Base-by-base conservation (phyloP, 495 filamentous ascomycete species). In the Polyplosphaeria fusca region DNA sequence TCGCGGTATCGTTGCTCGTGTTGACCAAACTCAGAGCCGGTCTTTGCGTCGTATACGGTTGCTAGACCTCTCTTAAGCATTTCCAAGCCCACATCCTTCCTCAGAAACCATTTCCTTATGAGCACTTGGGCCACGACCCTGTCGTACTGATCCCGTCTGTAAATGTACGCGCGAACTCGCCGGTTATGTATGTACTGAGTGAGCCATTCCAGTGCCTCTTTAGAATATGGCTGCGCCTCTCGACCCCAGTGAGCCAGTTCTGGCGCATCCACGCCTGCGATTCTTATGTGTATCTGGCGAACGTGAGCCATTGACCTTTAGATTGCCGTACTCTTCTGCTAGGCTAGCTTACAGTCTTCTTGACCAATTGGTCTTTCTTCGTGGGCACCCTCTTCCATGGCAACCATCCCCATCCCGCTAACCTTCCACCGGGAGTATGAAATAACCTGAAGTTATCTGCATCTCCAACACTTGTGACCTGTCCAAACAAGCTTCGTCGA, bases 391-490 rank as follows among this genome's bases (percentile, higher is more conserved):
- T 83, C 61, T 89, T 83, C 71, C 85, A 79, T 0, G 82, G 83
- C 48, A 94, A 65, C 91, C 89, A 96, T 12, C 85, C 91, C 94
- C 94, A 98, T 45, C 93, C 93, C 12, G 85, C 77, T 18, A 92
- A 66, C 43, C 88, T 75, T 12, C 93, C 93, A 12, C 94, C 93
- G 0, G 93, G 93, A 0, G 90, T 96, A 71, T 98, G 93, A 68
- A 86, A 98, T 7, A 98, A 69, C 47, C 90, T 82, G 68, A 98
- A 96, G 59, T 90, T 90, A 67, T 98, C 93, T 0, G 89, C 94
- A 76, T 98, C 93, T 44, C 94, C 94, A 22, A 98, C 93, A 58
- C 87, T 91, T 24, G 93, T 96, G 2, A 96, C 93, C 50, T 75
- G 78, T 5, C 93, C 93, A 61, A 92, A 84, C 45, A 97, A 61